Evolutionary conservation across 1,284 basidiomycete genomes (phyloP).

Genomic region (Trametes versicolor): DNA sequence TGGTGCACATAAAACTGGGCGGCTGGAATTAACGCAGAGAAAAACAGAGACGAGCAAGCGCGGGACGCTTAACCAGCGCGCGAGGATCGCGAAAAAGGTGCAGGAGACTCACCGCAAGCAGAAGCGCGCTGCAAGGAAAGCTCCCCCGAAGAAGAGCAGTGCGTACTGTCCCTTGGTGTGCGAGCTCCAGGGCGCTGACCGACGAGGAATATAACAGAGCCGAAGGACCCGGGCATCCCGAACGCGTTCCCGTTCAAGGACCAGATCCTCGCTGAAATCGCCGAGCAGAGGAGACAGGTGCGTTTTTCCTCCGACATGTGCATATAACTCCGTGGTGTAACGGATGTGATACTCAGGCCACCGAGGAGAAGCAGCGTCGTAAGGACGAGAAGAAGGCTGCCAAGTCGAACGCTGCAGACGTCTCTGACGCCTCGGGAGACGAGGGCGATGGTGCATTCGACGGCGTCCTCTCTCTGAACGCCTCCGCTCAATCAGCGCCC

Average conservation of each 20-base stretch:
- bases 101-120: constrained; percentile 81
- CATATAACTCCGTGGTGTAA: background rate
- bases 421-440: constrained; percentile 44
- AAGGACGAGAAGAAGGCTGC: constrained; percentile 69
- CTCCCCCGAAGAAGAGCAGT: constrained; percentile 93
- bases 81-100: constrained; percentile 84
- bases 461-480: constrained; percentile 28
- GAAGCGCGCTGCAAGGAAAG: constrained; percentile 81
- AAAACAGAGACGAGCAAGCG: constrained; percentile 87
- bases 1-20: too few relatives aligned
- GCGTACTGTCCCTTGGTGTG: constrained; percentile 48
- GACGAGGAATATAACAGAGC: constrained; percentile 53
- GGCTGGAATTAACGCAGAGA: constrained; percentile 11
- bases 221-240: constrained; percentile 96
- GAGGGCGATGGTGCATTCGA: constrained; percentile 37
- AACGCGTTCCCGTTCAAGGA: constrained; percentile 98
- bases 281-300: constrained; percentile 80
- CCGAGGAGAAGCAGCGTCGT: constrained; percentile 74
- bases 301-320: constrained; percentile 36
- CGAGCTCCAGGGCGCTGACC: background rate
- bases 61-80: constrained; percentile 75
- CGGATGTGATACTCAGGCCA: constrained; percentile 53
- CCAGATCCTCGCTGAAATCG: constrained; percentile 92
- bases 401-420: constrained; percentile 41
- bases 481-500: constrained; percentile 25